Conservation (phyloP, 139 green algal species). For the Chlorella sorokiniana region DNA sequence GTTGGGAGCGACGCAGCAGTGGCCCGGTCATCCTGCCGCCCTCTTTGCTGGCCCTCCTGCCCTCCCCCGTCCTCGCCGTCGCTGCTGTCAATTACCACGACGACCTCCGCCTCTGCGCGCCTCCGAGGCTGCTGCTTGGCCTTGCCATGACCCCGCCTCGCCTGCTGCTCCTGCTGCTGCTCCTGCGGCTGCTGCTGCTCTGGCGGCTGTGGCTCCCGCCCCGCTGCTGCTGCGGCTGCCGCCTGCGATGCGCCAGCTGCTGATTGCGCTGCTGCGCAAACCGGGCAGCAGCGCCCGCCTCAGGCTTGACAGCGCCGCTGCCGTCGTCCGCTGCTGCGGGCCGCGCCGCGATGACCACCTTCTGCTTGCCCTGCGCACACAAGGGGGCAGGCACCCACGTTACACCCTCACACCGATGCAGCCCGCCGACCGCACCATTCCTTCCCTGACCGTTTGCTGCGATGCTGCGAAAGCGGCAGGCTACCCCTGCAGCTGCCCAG, state of each 20-base stretch:
- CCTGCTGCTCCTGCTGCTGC: constrained; percentile 5
- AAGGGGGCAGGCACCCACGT: background rate
- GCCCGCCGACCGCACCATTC: too few relatives aligned
- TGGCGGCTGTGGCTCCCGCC: background rate
- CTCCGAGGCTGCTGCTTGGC: background rate
- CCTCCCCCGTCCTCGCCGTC: background rate
- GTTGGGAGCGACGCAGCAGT: background rate
- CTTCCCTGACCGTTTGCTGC: background rate
- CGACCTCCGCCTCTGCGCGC: background rate
- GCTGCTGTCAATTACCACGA: constrained; percentile 13
- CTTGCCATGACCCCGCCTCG: background rate
- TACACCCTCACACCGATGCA: background rate
- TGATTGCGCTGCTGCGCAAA: background rate
- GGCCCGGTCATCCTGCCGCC: background rate
- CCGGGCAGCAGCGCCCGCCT: background rate
- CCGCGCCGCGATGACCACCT: background rate
- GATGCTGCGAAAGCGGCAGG: too few relatives aligned
- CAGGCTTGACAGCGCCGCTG: constrained; percentile 19
- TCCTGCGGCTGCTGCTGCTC: background rate
- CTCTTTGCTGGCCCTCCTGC: too few relatives aligned
- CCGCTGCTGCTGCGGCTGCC: background rate
- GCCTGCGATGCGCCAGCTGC: constrained; percentile 5
- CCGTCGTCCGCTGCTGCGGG: background rate
- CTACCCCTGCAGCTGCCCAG: too few relatives aligned
- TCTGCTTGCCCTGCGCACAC: constrained; percentile 13